phyloP scores from a whole-genome alignment of 257 asterid species.

The Mitragyna speciosa region DNA sequence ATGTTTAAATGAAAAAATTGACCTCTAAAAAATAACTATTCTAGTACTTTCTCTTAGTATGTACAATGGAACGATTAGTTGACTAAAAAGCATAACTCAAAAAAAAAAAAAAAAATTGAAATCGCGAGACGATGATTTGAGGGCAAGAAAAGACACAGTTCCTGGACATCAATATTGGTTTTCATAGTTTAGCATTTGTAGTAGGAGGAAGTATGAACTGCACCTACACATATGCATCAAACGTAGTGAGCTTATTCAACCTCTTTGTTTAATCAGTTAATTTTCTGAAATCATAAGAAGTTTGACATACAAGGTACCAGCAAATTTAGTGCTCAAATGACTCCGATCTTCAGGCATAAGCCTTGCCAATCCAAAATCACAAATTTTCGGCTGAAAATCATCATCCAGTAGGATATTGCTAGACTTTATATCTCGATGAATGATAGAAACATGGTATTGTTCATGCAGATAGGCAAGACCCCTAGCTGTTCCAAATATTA shows the following conservation, averaged over 20 bases:
- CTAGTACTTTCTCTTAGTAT: too few relatives aligned
- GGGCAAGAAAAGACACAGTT: neutral
- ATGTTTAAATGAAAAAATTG: neutral
- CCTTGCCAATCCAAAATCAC: constrained; percentile 81
- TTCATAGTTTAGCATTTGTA: neutral
- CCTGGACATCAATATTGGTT: neutral
- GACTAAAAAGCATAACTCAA: too few relatives aligned
- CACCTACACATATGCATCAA: neutral
- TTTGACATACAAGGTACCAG: constrained; percentile 74
- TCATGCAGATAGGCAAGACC: constrained; percentile 81
- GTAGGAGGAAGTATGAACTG: neutral
- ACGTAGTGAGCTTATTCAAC: neutral
- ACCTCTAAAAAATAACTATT: neutral
- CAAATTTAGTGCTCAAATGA: constrained; percentile 84
- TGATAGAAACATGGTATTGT: constrained; percentile 63
- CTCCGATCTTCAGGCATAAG: constrained; percentile 72
- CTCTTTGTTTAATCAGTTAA: neutral
- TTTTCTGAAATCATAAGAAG: neutral
- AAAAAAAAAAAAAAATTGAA: too few relatives aligned
- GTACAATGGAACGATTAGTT: too few relatives aligned
- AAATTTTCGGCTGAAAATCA: constrained; percentile 65
- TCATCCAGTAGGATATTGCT: constrained; percentile 64
- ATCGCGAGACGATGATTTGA: neutral
- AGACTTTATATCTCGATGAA: constrained; percentile 80
- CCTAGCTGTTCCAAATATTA: constrained; percentile 72